Percentiles rank a stretch among this genome's conserved stretches.
phyloP scores from a whole-genome alignment of 208 protist genomes.

The Naegleria lovaniensis region DNA sequence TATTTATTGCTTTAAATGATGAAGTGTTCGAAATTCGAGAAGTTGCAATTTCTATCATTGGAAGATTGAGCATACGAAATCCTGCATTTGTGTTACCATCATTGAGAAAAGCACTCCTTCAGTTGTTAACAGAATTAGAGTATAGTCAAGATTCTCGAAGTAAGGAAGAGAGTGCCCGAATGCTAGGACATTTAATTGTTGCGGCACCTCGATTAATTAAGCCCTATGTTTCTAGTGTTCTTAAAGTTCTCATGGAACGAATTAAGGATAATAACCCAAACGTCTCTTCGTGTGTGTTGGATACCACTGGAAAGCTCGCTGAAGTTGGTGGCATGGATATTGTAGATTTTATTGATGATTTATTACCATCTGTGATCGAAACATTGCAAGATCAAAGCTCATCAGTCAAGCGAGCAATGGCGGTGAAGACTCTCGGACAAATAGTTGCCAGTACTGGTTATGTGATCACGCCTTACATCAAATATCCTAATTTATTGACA shows the following conservation, averaged over 20 bases:
- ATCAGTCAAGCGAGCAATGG: slow-evolving; percentile 49
- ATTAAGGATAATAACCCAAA: slow-evolving; percentile 16
- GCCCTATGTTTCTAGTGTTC: slow-evolving; percentile 27
- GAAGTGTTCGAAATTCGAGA: slow-evolving; percentile 67
- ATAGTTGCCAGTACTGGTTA: slow-evolving; percentile 55
- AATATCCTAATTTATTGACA: slow-evolving; percentile 62
- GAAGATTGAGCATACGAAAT: slow-evolving; percentile 65
- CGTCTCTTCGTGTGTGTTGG: slow-evolving; percentile 37
- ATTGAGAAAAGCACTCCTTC: slow-evolving; percentile 71
- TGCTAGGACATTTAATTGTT: slow-evolving; percentile 29
- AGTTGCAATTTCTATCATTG: slow-evolving; percentile 65
- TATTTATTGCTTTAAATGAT: slow-evolving; percentile 84
- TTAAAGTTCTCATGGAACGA: slow-evolving; percentile 20
- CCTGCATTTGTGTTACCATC: slow-evolving; percentile 68
- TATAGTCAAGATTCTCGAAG: slow-evolving; percentile 26
- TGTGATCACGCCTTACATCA: slow-evolving; percentile 56
- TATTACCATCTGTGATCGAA: slow-evolving; percentile 69
- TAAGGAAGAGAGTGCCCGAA: slow-evolving; percentile 32
- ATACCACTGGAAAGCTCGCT: slow-evolving; percentile 62
- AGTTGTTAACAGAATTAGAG: slow-evolving; percentile 67
- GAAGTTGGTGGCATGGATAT: slow-evolving; percentile 55
- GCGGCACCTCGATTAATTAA: slow-evolving; percentile 28
- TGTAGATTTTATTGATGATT: slow-evolving; percentile 48
- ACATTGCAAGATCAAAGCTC: slow-evolving; percentile 66
- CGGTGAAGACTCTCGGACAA: slow-evolving; percentile 57